phyloP scores from a whole-genome alignment of 345 rosid species.

The Reutealis trisperma region DNA sequence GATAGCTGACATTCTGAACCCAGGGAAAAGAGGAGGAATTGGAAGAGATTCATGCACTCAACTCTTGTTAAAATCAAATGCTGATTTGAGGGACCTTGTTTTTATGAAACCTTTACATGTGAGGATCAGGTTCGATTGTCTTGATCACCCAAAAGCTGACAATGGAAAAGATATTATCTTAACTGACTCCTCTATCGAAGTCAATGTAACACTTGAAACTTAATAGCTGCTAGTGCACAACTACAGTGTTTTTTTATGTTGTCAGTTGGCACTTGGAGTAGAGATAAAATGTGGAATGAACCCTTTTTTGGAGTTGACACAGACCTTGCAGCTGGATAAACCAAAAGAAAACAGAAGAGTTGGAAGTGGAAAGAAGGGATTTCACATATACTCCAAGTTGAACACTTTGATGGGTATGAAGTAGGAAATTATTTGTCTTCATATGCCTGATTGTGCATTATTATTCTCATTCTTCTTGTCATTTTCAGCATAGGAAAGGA shows the following conservation, averaged over 20 bases:
- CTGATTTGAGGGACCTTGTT: slow-evolving; percentile 59
- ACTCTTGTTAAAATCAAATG: slow-evolving; percentile 51
- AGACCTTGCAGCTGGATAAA: background rate
- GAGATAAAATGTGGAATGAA: background rate
- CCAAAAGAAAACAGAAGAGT: too few relatives aligned
- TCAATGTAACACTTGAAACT: slow-evolving; percentile 21
- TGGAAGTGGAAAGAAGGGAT: too few relatives aligned
- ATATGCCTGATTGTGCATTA: too few relatives aligned
- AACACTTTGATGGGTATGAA: too few relatives aligned
- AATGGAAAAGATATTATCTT: slow-evolving; percentile 58
- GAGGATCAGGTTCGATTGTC: slow-evolving; percentile 54
- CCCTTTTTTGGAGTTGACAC: background rate
- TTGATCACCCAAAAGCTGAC: slow-evolving; percentile 69
- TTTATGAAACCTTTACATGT: slow-evolving; percentile 73
- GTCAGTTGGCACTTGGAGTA: background rate
- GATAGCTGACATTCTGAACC: slow-evolving; percentile 54
- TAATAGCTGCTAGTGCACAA: background rate
- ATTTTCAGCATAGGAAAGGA: too few relatives aligned
- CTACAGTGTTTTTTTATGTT: background rate
- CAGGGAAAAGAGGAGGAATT: slow-evolving; percentile 35
- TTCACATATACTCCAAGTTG: too few relatives aligned
- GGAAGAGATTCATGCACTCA: slow-evolving; percentile 49
- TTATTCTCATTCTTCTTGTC: too few relatives aligned
- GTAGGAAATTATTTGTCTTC: too few relatives aligned
- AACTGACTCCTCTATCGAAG: slow-evolving; percentile 30